phyloP scores from a whole-genome alignment of 2,329 filamentous ascomycete genomes.

The Aspergillus thermomutatus region DNA sequence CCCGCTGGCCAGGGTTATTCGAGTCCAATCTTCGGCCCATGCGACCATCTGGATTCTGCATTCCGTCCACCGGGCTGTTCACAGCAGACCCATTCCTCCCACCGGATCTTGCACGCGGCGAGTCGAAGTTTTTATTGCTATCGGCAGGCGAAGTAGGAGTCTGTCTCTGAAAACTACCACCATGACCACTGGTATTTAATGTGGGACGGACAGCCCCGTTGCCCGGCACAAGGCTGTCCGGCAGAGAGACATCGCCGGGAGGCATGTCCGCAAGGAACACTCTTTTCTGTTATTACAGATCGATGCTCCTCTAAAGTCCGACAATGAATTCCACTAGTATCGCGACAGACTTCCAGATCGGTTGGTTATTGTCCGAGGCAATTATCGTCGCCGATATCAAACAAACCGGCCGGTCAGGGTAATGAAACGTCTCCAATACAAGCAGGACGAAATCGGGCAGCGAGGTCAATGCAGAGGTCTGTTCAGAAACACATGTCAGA shows the following conservation, averaged over 20 bases:
- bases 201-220: conserved; percentile 37
- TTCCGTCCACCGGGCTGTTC: conserved; percentile 22
- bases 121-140: conserved; percentile 33
- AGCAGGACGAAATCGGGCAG: background rate
- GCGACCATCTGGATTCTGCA: conserved; percentile 28
- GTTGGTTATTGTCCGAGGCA: background rate
- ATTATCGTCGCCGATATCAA: background rate
- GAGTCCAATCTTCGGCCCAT: conserved; percentile 31
- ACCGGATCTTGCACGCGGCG: conserved; percentile 30
- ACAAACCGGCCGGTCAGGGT: background rate
- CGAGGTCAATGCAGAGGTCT: background rate
- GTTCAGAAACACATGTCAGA: background rate
- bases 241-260: conserved; percentile 39
- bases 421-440: background rate
- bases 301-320: background rate
- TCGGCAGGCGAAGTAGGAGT: conserved; percentile 41
- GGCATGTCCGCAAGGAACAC: conserved; percentile 34
- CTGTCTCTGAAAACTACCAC: conserved; percentile 33
- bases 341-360: background rate
- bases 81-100: conserved; percentile 20
- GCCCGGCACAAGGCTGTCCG: conserved; percentile 43
- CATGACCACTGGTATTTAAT: conserved; percentile 35
- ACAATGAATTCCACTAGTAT: too few relatives aligned
- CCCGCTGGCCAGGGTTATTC: conserved; percentile 17
- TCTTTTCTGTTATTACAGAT: conserved; percentile 10